Percentiles rank a stretch among this genome's conserved stretches.
phyloP scores from a whole-genome alignment of 1,284 basidiomycete species.

The Ceratobasidium papillatum region DNA sequence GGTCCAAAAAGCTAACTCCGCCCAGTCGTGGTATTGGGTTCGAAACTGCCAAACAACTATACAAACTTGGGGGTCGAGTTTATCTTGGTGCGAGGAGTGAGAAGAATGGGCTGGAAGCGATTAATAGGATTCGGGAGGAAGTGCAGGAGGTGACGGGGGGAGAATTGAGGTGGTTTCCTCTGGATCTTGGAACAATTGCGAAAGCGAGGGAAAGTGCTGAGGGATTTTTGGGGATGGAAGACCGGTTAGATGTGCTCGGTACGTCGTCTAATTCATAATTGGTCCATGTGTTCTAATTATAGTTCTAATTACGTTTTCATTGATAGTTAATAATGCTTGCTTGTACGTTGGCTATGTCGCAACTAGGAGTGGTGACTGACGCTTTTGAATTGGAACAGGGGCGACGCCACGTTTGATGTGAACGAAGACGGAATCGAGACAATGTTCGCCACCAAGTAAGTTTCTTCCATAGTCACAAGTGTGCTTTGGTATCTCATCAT shows the following conservation, averaged over 20 bases:
- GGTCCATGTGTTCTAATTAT: background rate
- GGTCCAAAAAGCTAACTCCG: background rate
- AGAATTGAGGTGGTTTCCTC: conserved; percentile 57
- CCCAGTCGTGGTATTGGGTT: conserved; percentile 58
- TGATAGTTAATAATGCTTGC: conserved; percentile 63
- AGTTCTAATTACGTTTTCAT: background rate
- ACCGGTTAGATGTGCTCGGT: conserved; percentile 66
- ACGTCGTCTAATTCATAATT: conserved; percentile 43
- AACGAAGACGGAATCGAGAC: conserved; percentile 52
- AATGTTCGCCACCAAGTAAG: conserved; percentile 59
- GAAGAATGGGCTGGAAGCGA: conserved; percentile 54
- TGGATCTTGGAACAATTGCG: conserved; percentile 59
- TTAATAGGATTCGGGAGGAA: conserved; percentile 53
- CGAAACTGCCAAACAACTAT: conserved; percentile 54
- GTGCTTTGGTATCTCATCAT: conserved; percentile 3
- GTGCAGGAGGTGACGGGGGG: conserved; percentile 53
- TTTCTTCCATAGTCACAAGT: background rate
- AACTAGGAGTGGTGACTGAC: background rate
- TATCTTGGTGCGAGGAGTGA: conserved; percentile 57
- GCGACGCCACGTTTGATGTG: conserved; percentile 47
- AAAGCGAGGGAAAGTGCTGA: conserved; percentile 58
- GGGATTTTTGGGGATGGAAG: conserved; percentile 58
- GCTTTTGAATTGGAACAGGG: conserved; percentile 40
- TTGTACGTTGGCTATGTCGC: conserved; percentile 51
- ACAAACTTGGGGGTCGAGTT: conserved; percentile 57